Evolutionary conservation across 2,329 filamentous ascomycete genomes (phyloP).

Genomic region (Diaporthe ilicicola): DNA sequence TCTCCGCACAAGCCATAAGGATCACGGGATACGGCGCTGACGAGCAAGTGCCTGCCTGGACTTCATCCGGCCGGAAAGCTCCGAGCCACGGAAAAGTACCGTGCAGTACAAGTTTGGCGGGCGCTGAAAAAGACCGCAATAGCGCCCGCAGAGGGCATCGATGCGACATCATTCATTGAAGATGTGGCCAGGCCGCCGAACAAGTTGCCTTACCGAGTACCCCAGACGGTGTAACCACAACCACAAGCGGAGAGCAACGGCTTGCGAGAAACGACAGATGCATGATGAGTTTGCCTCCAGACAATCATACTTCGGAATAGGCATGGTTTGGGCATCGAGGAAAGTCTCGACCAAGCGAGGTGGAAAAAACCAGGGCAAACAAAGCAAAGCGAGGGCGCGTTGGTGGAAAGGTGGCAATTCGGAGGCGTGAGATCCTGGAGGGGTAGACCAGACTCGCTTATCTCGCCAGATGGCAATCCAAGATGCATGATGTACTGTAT

Average conservation of each 20-base stretch:
- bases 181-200: constrained; percentile 2
- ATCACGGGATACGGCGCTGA: not conserved
- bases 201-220: not conserved
- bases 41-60: not conserved
- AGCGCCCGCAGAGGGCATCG: not conserved
- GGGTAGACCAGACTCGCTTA: constrained; percentile 17
- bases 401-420: not conserved
- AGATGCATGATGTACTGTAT: constrained; percentile 23
- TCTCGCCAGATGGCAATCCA: constrained; percentile 22
- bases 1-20: not conserved
- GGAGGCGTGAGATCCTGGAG: not conserved
- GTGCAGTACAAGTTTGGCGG: constrained; percentile 13
- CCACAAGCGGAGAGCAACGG: constrained; percentile 8
- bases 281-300: not conserved
- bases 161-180: not conserved
- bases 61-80: constrained; percentile 14
- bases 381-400: not conserved
- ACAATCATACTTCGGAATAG: not conserved
- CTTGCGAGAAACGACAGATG: constrained; percentile 25
- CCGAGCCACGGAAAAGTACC: constrained; percentile 14
- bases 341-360: not conserved
- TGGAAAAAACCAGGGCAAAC: not conserved
- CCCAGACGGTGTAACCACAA: constrained; percentile 14
- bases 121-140: not conserved
- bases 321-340: not conserved